Percentiles rank a stretch among this genome's conserved stretches.
phyloP scores from a whole-genome alignment of 2,329 filamentous ascomycete species.

The Corynespora cassiicola region DNA sequence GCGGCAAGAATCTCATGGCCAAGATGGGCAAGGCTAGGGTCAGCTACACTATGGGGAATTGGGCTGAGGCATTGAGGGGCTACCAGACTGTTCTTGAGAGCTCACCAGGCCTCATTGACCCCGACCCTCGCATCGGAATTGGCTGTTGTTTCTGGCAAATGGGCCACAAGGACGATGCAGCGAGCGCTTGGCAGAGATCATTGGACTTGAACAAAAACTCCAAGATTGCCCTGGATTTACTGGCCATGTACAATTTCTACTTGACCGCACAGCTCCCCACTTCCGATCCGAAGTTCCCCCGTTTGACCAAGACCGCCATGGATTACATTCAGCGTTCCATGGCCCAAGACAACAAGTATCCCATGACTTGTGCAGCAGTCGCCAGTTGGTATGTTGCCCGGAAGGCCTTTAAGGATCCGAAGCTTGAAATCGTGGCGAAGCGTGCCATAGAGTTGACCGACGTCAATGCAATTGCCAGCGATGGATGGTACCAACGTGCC shows the following conservation, averaged over 20 bases:
- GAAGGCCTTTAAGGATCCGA: constrained; percentile 77
- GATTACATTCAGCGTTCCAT: constrained; percentile 93
- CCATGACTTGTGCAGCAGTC: constrained; percentile 89
- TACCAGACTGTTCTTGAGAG: constrained; percentile 89
- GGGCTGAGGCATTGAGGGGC: constrained; percentile 77
- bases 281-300: constrained; percentile 83
- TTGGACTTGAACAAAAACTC: constrained; percentile 83
- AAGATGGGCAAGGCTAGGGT: constrained; percentile 88
- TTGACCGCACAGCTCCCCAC: constrained; percentile 82
- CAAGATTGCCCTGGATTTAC: constrained; percentile 87
- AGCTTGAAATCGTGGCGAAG: constrained; percentile 85
- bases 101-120: constrained; percentile 87
- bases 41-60: constrained; percentile 85
- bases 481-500: constrained; percentile 95
- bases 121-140: constrained; percentile 94
- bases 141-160: constrained; percentile 98
- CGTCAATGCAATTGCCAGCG: constrained; percentile 93
- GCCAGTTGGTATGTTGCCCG: constrained; percentile 87
- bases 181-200: constrained; percentile 85
- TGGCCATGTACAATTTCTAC: constrained; percentile 90
- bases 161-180: constrained; percentile 91
- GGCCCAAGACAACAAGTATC: constrained; percentile 89
- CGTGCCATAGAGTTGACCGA: constrained; percentile 96
- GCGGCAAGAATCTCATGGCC: constrained; percentile 89
- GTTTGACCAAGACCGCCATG: constrained; percentile 91